Evolutionary conservation across 116 monocot genomes (phyloP).

Genomic region (Phalaenopsis hybrid): DNA sequence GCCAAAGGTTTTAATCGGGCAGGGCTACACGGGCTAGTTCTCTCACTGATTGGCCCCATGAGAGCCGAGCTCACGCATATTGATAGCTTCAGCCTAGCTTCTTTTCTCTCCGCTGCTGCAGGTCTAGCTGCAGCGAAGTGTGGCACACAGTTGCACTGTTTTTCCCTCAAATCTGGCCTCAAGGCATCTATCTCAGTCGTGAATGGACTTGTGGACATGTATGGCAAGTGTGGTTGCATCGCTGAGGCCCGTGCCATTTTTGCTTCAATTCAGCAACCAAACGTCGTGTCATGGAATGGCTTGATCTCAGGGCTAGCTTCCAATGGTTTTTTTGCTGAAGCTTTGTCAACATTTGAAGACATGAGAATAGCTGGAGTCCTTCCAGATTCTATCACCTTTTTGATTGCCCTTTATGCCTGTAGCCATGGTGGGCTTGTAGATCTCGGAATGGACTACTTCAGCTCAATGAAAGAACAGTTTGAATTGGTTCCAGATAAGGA

Average conservation of each 20-base stretch:
- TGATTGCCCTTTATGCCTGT: slow-evolving; percentile 65
- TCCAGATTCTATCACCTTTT: slow-evolving; percentile 63
- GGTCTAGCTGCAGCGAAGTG: slow-evolving; percentile 31
- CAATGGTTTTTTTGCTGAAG: slow-evolving; percentile 44
- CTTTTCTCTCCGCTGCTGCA: slow-evolving; percentile 64
- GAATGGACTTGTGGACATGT: slow-evolving; percentile 78
- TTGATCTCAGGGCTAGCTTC: slow-evolving; percentile 59
- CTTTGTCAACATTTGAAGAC: slow-evolving; percentile 71
- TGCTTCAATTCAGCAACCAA: slow-evolving; percentile 39
- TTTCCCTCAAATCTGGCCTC: slow-evolving; percentile 51
- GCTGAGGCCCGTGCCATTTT: slow-evolving; percentile 45
- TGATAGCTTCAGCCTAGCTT: slow-evolving; percentile 53
- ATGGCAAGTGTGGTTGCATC: slow-evolving; percentile 65
- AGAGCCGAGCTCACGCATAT: slow-evolving; percentile 29
- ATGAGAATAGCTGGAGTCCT: slow-evolving; percentile 39
- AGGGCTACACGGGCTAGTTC: slow-evolving; percentile 36
- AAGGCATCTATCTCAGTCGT: slow-evolving; percentile 39
- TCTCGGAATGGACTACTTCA: slow-evolving; percentile 65
- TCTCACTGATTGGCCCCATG: slow-evolving; percentile 42
- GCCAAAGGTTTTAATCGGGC: slow-evolving; percentile 53
- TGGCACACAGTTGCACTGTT: slow-evolving; percentile 70
- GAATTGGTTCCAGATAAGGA: slow-evolving; percentile 33
- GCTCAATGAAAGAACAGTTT: slow-evolving; percentile 45
- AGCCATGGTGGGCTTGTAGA: slow-evolving; percentile 62
- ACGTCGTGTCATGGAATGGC: slow-evolving; percentile 80